A percentile compares a stretch with the other conserved stretches of the same genome.
These are phyloP conservation scores for Boechera stricta DNA, from an alignment of 345 rosid genomes.

Conservation along the genomic window DNA sequence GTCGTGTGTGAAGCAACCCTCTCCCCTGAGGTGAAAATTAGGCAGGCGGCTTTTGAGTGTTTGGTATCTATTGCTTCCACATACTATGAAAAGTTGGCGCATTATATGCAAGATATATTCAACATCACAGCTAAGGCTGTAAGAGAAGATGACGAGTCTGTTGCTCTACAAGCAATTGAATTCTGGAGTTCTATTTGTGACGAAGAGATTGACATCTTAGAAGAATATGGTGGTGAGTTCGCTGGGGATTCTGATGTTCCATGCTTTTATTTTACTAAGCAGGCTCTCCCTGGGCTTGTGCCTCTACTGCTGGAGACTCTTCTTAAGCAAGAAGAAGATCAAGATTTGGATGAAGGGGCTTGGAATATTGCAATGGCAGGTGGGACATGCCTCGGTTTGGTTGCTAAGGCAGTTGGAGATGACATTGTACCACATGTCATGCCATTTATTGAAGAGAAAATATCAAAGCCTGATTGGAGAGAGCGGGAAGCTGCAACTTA, in stretches of 20 bases:
- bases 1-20: conserved; percentile 69
- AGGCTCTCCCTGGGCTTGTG: conserved; percentile 67
- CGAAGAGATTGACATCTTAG: conserved; percentile 71
- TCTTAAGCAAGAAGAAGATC: conserved; percentile 75
- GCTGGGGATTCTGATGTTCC: conserved; percentile 61
- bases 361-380: conserved; percentile 81
- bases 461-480: conserved; percentile 71
- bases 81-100: conserved; percentile 61
- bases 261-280: conserved; percentile 65
- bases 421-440: conserved; percentile 68
- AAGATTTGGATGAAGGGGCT: conserved; percentile 75
- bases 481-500: conserved; percentile 71
- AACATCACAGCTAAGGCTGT: conserved; percentile 68
- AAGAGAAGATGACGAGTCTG: conserved; percentile 66
- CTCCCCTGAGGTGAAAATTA: conserved; percentile 60
- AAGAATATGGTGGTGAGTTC: conserved; percentile 59
- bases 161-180: conserved; percentile 70
- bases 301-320: conserved; percentile 67
- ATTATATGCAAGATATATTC: conserved; percentile 63
- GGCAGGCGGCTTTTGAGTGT: conserved; percentile 73
- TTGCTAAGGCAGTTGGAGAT: conserved; percentile 71
- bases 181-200: conserved; percentile 77
- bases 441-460: conserved; percentile 73
- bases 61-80: conserved; percentile 70
- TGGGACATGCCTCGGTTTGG: conserved; percentile 72